Evolutionary conservation across 352 stramenopile species (phyloP).

Genomic region (Aphanomyces stellatus): DNA sequence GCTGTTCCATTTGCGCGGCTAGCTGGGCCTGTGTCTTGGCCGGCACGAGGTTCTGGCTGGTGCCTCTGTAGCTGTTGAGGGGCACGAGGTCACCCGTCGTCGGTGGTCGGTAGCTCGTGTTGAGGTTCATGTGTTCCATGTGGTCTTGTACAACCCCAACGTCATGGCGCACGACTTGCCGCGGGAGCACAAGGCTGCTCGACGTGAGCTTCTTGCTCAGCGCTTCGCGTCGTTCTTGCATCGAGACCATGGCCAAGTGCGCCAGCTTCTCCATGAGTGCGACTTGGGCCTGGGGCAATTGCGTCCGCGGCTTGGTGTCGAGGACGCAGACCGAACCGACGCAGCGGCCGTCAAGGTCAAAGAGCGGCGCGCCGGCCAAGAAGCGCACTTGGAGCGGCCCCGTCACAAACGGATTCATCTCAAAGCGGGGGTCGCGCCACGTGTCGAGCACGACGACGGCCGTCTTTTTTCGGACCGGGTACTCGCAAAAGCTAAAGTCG

Average conservation of each 20-base stretch:
- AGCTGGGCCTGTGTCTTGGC: slow-evolving; percentile 16
- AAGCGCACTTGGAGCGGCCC: slow-evolving; percentile 88
- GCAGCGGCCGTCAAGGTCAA: slow-evolving; percentile 71
- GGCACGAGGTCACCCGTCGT: slow-evolving; percentile 44
- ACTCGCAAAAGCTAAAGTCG: slow-evolving; percentile 82
- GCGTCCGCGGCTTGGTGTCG: slow-evolving; percentile 56
- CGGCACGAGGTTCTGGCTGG: background rate
- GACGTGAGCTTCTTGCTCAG: slow-evolving; percentile 37
- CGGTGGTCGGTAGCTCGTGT: background rate
- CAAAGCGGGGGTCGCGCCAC: slow-evolving; percentile 80
- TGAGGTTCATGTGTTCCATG: background rate
- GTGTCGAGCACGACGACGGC: slow-evolving; percentile 87
- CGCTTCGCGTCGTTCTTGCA: slow-evolving; percentile 71
- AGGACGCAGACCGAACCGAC: slow-evolving; percentile 71
- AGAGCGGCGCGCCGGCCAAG: slow-evolving; percentile 88
- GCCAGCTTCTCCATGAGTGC: slow-evolving; percentile 80
- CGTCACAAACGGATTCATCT: slow-evolving; percentile 83
- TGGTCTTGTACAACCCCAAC: no score
- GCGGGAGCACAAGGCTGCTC: slow-evolving; percentile 39
- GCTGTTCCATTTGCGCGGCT: slow-evolving; percentile 42
- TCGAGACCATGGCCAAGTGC: slow-evolving; percentile 79
- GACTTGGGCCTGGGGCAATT: slow-evolving; percentile 61
- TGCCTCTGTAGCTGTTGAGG: slow-evolving; percentile 22
- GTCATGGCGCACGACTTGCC: slow-evolving; percentile 11
- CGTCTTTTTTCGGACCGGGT: slow-evolving; percentile 57